Conservation (phyloP, 805 yeast genomes). For the Wickerhamomyces kurtzmanii region DNA sequence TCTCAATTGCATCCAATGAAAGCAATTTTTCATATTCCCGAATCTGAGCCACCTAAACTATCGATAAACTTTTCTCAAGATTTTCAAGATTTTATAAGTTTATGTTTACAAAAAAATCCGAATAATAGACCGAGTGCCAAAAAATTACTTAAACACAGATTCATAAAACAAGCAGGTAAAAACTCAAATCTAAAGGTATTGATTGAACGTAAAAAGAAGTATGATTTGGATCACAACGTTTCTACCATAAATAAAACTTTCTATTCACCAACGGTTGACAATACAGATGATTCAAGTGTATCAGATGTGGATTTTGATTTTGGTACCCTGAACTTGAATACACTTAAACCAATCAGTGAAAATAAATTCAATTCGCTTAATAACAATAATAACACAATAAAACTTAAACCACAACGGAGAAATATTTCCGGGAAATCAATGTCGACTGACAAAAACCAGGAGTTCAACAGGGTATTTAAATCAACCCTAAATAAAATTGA, state of each 20-base stretch:
- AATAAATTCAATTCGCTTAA: no score
- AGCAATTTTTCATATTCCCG: slow-evolving; percentile 24
- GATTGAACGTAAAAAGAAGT: slow-evolving; percentile 31
- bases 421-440: no score
- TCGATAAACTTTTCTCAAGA: slow-evolving; percentile 36
- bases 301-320: slow-evolving; percentile 13
- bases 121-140: slow-evolving; percentile 54
- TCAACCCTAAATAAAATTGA: no score
- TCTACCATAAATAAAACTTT: slow-evolving; percentile 9
- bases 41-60: slow-evolving; percentile 52
- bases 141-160: slow-evolving; percentile 54
- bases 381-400: no score
- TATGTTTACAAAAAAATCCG: slow-evolving; percentile 69
- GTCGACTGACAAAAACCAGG: no score
- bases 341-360: no score
- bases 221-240: slow-evolving; percentile 27
- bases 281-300: background rate
- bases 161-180: slow-evolving; percentile 25
- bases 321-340: slow-evolving; percentile 4
- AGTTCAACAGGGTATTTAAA: no score
- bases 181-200: slow-evolving; percentile 24
- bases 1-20: slow-evolving; percentile 50
- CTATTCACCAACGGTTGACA: slow-evolving; percentile 24
- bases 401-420: no score
- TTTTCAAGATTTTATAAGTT: slow-evolving; percentile 58